Conservation (phyloP, 352 stramenopile species). For the Globisporangium acanthophoron region DNA sequence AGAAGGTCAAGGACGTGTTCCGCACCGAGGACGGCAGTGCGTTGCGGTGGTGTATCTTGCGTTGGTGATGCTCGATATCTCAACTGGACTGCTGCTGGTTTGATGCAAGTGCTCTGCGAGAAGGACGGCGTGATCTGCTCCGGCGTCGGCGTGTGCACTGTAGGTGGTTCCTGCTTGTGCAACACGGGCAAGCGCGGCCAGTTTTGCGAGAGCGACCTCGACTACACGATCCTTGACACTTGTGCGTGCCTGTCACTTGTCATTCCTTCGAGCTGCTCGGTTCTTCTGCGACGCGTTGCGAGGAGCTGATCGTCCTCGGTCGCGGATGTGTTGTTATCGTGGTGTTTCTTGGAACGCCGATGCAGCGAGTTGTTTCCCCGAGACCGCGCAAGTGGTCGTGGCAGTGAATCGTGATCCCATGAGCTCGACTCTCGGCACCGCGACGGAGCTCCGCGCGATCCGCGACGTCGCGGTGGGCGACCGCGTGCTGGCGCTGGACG, state of each 20-base stretch:
- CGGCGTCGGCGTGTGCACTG: conserved; percentile 52
- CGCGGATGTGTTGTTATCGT: background rate
- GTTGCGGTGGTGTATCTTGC: conserved; percentile 9
- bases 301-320: background rate
- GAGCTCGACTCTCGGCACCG: background rate
- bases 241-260: conserved; percentile 14
- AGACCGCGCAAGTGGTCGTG: conserved; percentile 31
- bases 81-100: background rate
- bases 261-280: background rate
- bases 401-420: conserved; percentile 6
- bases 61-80: background rate
- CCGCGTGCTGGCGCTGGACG: conserved; percentile 42
- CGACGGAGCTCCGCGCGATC: conserved; percentile 22
- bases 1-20: conserved; percentile 80
- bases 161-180: conserved; percentile 67
- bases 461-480: conserved; percentile 30
- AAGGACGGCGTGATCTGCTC: conserved; percentile 63
- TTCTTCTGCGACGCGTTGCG: too few relatives aligned
- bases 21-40: conserved; percentile 55
- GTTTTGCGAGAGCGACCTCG: conserved; percentile 46
- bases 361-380: conserved; percentile 55
- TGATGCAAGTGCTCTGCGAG: conserved; percentile 59
- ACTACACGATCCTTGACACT: conserved; percentile 45
- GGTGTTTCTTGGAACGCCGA: too few relatives aligned
- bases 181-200: conserved; percentile 42